phyloP scores from a whole-genome alignment of 495 filamentous ascomycete species.

The Penicillium paxilli region DNA sequence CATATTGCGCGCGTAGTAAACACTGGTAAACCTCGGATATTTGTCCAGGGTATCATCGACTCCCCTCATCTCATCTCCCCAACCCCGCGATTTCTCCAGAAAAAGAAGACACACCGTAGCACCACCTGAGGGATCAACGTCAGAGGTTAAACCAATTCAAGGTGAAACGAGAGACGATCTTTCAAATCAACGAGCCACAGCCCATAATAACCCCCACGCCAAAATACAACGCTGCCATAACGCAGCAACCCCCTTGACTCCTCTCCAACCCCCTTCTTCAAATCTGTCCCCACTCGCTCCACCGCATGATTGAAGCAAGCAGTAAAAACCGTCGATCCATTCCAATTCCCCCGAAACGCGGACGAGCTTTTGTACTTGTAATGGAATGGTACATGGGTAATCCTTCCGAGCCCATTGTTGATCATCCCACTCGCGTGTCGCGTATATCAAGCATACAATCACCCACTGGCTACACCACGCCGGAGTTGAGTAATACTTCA shows the following conservation, averaged over 20 bases:
- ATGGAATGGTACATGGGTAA: too few relatives aligned
- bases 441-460: neutral
- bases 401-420: neutral
- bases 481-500: neutral
- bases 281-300: conserved; percentile 4
- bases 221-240: neutral
- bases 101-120: too few relatives aligned
- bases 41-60: neutral
- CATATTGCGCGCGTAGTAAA: too few relatives aligned
- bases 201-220: neutral
- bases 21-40: neutral
- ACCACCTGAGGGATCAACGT: neutral
- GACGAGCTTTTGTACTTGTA: too few relatives aligned
- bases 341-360: conserved; percentile 8
- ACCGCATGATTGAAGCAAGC: neutral
- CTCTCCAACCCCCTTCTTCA: neutral
- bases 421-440: conserved; percentile 1
- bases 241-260: conserved; percentile 1
- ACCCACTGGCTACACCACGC: neutral
- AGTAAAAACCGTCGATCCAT: conserved; percentile 17
- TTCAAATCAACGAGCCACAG: neutral
- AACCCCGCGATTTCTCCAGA: neutral
- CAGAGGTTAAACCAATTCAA: neutral
- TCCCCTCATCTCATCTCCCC: neutral
- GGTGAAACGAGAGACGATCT: neutral